Conservation (phyloP, 2,329 filamentous ascomycete species). For the Trichoderma brevicompactum region DNA sequence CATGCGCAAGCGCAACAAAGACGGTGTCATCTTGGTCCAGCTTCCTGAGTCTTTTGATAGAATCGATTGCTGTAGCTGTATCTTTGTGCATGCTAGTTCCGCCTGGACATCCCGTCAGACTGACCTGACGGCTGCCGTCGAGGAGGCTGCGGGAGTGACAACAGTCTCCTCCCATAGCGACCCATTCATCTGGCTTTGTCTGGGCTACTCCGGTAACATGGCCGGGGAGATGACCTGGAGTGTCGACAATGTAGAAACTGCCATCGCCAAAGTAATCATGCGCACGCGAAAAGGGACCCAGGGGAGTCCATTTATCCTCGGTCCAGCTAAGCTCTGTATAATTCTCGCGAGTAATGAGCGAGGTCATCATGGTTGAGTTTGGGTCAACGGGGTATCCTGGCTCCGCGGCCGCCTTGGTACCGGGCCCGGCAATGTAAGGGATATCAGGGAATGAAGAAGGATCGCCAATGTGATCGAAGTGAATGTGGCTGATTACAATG, state of each 20-base stretch:
- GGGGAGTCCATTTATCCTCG: background rate
- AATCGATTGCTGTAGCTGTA: background rate
- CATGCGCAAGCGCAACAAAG: background rate
- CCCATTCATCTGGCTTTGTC: slow-evolving; percentile 7
- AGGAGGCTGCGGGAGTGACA: slow-evolving; percentile 1
- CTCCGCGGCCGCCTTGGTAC: background rate
- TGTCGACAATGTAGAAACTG: background rate
- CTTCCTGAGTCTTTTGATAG: background rate
- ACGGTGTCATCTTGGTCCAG: slow-evolving; percentile 2
- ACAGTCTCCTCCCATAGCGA: background rate
- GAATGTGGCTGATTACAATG: background rate
- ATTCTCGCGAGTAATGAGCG: background rate
- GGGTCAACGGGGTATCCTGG: background rate
- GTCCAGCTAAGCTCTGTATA: background rate
- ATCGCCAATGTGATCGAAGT: slow-evolving; percentile 2
- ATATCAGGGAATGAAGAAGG: background rate
- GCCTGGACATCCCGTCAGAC: background rate
- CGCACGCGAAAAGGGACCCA: background rate
- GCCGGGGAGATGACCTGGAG: slow-evolving; percentile 5
- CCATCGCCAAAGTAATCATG: slow-evolving; percentile 18
- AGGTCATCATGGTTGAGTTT: background rate
- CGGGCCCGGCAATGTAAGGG: background rate
- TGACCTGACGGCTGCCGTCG: background rate
- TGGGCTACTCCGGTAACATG: background rate
- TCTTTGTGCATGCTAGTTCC: background rate